Evolutionary conservation across 108 stramenopile species (phyloP), one percentile per base, ranked within the genome.

Genomic region (Nitzschia sp.): DNA sequence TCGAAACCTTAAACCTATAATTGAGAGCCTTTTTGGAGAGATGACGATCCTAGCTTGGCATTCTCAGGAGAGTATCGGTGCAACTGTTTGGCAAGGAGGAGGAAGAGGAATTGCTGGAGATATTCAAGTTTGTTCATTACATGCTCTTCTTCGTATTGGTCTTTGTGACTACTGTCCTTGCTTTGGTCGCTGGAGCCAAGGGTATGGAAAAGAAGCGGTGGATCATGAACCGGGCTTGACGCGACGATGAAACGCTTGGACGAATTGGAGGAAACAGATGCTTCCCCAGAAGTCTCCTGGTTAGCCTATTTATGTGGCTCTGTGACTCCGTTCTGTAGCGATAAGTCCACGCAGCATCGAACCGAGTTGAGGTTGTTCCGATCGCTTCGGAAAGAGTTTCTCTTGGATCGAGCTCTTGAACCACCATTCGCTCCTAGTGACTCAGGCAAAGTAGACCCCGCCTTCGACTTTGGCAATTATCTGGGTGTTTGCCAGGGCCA

Each of bases 101-200:
- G 22, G 76, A 78, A 54, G 64, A 76, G 41, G 41, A 24, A 50
- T 40, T 85, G 43, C 37, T 70, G 0, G 80, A 85, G 65, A 64
- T 77, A 0, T 76, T 81, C 34, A 80, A 85, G 56, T 71, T 65
- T 2, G 79, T 85, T 6, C 84, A 85, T 44, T 82, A 65, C 60
- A 59, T 55, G 38, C 51, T 85, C 0, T 85, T 82, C 50, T 61
- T 77, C 53, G 57, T 85, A 40, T 82, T 85, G 84, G 66, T 82
- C 15, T 85, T 85, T 70, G 79, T 82, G 0, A 22, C 68, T 17
- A 69, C 72, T 22, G 84, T 85, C 10, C 40, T 85, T 9, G 56
- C 58, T n/a, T 25, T 85, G 37, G 71, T 81, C 2, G 15, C 8
- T 3, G 65, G 54, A 38, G 75, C 79, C 11, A 69, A 50, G 8